Evolutionary conservation across 805 yeast genomes (phyloP), one percentile per base, ranked within the genome.

Genomic region (Kuraishia floccosa): DNA sequence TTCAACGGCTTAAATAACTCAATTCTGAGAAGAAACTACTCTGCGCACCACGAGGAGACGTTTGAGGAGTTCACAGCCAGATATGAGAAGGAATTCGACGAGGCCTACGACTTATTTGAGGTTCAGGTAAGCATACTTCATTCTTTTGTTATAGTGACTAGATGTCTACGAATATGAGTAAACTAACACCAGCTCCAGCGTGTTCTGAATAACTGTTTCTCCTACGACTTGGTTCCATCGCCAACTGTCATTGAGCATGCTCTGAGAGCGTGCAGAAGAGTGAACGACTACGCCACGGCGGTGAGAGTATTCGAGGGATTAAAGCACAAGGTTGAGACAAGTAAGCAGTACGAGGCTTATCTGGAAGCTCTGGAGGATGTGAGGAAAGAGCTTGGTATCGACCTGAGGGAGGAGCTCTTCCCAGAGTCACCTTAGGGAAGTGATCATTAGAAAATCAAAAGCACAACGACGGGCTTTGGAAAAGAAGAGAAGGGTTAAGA

Each of bases 171-270:
- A 18, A 18, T 7, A 3, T 23, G 28, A 31, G 14, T 11, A 7
- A 11, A 1, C 19, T 4, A 16, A 15, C 11, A 20, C n/a, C 13
- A 14, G 7, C 6, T 30, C 4, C 13, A 73, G 67, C 84, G 98
- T 70, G 87, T 91, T 39, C 74, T 91, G 56, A 91, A 93, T 77
- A 91, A 91, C 68, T 86, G 94, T 62, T 91, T 91, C 69, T 83
- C 97, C 11, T 91, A 91, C 69, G 98, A 91, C 65, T 75, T 91
- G 60, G 98, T 91, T 35, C 98, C 98, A 44, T 89, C 98, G 19
- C 98, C 98, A 44, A 74, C 81, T 39, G 97, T 91, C 40, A 72
- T 91, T 52, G 95, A 84, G 64, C 83, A 81, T 63, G 98, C 98
- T 30, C 71, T 91, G 55, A 77, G 83, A 65, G 98, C 98, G 29